Percentiles rank a stretch among this genome's conserved stretches.
These are phyloP conservation scores for Microstroma glucosiphilum DNA, from an alignment of 1,284 basidiomycete genomes.

Conservation along the genomic window DNA sequence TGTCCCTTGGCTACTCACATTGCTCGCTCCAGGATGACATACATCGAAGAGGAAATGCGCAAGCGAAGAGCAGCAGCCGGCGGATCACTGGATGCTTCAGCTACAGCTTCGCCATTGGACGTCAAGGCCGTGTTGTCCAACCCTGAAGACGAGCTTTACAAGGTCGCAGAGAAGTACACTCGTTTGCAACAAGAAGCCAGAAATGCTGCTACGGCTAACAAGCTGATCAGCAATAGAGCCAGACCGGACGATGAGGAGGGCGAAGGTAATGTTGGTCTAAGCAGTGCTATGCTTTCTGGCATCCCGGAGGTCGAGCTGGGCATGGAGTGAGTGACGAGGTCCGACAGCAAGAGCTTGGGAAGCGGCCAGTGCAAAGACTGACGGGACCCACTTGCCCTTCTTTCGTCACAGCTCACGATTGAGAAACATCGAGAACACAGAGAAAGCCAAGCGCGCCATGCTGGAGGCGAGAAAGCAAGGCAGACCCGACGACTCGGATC, in stretches of 20 bases:
- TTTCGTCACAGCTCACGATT: conserved; percentile 59
- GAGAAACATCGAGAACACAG: conserved; percentile 92
- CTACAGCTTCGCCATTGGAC: conserved; percentile 51
- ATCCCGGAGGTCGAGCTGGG: conserved; percentile 93
- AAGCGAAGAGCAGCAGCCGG: conserved; percentile 55
- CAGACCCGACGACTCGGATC: conserved; percentile 62
- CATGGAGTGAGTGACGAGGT: conserved; percentile 66
- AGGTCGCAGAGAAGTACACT: conserved; percentile 64
- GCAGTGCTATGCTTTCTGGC: conserved; percentile 85
- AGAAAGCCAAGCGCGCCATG: conserved; percentile 81
- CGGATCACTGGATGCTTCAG: conserved; percentile 30
- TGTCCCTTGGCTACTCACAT: background rate
- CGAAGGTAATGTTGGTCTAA: conserved; percentile 88
- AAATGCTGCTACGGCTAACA: conserved; percentile 7
- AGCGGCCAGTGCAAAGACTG: background rate
- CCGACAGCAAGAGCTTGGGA: conserved; percentile 48
- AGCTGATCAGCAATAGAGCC: conserved; percentile 8
- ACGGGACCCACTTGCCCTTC: conserved; percentile 53
- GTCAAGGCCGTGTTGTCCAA: conserved; percentile 52
- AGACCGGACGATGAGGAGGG: conserved; percentile 54
- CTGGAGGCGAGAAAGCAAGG: conserved; percentile 61
- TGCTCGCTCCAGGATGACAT: conserved; percentile 73
- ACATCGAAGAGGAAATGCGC: conserved; percentile 86
- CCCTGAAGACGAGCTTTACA: conserved; percentile 74
- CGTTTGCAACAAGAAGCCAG: conserved; percentile 43